Evolutionary conservation across 2,329 filamentous ascomycete species (phyloP).

Genomic region (Didymella glomerata): DNA sequence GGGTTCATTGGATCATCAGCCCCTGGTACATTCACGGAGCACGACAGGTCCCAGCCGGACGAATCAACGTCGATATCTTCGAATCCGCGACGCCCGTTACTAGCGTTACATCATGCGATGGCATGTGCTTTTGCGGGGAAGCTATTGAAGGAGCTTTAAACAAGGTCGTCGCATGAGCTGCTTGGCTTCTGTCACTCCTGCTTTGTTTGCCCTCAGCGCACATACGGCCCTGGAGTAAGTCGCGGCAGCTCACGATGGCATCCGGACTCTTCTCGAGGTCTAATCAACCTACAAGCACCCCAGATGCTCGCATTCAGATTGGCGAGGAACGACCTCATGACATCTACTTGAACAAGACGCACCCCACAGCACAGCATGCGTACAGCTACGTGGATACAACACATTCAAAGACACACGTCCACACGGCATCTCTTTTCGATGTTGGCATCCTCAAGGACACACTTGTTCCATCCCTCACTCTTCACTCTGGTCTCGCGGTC

Average conservation of each 20-base stretch:
- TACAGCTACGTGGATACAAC: conserved; percentile 36
- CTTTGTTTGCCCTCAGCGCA: background rate
- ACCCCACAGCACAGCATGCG: conserved; percentile 24
- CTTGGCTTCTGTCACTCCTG: background rate
- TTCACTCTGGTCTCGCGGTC: conserved; percentile 62
- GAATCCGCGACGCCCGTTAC: conserved; percentile 12
- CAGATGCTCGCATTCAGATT: conserved; percentile 44
- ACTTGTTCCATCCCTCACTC: conserved; percentile 62
- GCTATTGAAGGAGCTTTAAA: conserved; percentile 18
- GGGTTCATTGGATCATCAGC: conserved; percentile 19
- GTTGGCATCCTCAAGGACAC: conserved; percentile 64
- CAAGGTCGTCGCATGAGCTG: conserved; percentile 5
- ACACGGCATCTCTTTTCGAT: conserved; percentile 46
- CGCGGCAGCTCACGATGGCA: conserved; percentile 9
- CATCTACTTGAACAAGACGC: conserved; percentile 43
- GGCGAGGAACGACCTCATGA: conserved; percentile 44
- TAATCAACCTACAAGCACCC: conserved; percentile 26
- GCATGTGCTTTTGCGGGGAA: conserved; percentile 26
- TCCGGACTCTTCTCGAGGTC: conserved; percentile 19
- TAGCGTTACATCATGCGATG: conserved; percentile 24
- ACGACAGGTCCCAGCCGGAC: conserved; percentile 11
- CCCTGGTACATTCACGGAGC: conserved; percentile 14
- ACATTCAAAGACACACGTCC: conserved; percentile 46
- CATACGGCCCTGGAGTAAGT: background rate
- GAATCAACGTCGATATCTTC: conserved; percentile 12